Conservation (phyloP, 1,284 basidiomycete genomes). For the Sanghuangporus sanghuang region DNA sequence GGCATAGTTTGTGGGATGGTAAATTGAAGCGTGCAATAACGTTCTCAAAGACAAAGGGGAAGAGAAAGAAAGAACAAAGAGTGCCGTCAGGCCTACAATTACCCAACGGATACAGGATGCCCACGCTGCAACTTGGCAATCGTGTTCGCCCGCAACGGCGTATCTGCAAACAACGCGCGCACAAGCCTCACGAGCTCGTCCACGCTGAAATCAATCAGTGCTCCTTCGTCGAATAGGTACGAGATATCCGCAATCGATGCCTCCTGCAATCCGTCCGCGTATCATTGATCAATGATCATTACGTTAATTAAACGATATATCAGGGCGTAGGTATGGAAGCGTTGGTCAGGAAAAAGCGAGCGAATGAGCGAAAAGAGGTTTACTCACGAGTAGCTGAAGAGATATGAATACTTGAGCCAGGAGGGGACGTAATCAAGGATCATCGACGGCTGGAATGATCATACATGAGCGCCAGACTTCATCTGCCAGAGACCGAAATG, state of each 20-base stretch:
- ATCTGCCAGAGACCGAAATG: neutral
- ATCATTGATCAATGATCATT: conserved; percentile 5
- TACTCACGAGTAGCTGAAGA: conserved; percentile 79
- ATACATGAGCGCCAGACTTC: neutral
- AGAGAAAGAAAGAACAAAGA: neutral
- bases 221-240: conserved; percentile 89
- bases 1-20: too few species aligned
- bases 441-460: conserved; percentile 49
- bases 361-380: conserved; percentile 1
- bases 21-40: too few species aligned
- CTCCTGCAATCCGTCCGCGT: conserved; percentile 44
- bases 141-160: conserved; percentile 74
- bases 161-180: conserved; percentile 88
- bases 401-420: conserved; percentile 95
- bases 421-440: conserved; percentile 75
- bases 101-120: conserved; percentile 35
- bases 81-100: neutral
- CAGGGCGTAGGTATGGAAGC: conserved; percentile 10
- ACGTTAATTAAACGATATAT: neutral
- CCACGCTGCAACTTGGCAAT: conserved; percentile 66
- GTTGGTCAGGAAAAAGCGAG: neutral
- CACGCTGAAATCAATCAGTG: conserved; percentile 85
- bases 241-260: conserved; percentile 92
- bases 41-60: neutral
- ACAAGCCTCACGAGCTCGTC: conserved; percentile 82